Evolutionary conservation across 129 eudicot species (phyloP).

Genomic region (Flaveria trinervia): DNA sequence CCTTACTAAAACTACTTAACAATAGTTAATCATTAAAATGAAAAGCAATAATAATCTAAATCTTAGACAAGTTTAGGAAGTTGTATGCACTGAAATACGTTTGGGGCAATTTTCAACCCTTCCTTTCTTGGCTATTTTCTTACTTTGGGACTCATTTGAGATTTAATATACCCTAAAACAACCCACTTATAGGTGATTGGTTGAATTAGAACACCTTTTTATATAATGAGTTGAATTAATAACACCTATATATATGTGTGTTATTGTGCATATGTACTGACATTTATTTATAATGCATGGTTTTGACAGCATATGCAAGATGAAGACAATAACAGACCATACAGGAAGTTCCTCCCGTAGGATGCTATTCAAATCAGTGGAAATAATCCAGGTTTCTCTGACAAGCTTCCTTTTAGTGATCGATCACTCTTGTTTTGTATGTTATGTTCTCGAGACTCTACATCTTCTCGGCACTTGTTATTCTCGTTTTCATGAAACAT

Average conservation of each 20-base stretch:
- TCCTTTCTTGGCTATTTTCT: neutral
- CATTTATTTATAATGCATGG: slow-evolving; percentile 13
- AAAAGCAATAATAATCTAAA: neutral
- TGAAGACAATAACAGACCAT: slow-evolving; percentile 95
- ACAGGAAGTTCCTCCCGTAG: slow-evolving; percentile 64
- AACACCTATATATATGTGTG: neutral
- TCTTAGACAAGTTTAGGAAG: neutral
- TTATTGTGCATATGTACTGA: neutral
- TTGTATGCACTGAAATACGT: neutral
- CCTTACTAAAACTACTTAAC: neutral
- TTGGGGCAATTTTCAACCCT: neutral
- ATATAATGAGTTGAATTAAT: neutral
- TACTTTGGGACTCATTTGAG: slow-evolving; percentile 1
- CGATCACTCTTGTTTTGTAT: neutral
- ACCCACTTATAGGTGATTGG: neutral
- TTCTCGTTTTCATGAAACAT: slow-evolving; percentile 12
- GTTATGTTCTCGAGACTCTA: neutral
- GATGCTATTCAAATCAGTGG: slow-evolving; percentile 30
- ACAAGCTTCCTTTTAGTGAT: neutral
- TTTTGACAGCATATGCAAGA: slow-evolving; percentile 96
- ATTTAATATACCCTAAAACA: neutral
- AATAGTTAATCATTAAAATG: neutral
- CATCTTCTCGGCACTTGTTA: neutral
- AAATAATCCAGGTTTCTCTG: slow-evolving; percentile 32
- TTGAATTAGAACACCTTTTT: neutral